Base-by-base conservation (phyloP, 345 rosid genomes). In the Gossypium mustelinum region DNA sequence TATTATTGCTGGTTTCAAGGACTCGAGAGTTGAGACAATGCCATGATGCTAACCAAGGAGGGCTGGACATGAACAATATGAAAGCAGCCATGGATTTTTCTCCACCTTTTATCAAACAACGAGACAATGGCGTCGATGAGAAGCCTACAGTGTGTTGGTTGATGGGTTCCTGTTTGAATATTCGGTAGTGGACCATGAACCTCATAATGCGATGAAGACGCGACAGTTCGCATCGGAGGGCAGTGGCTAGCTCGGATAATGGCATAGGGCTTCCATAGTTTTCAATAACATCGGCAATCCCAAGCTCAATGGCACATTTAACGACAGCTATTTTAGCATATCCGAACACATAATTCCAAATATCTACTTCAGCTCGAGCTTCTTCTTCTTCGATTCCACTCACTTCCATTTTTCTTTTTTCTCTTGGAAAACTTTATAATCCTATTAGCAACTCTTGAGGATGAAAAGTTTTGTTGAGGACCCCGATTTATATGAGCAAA, bases 221-320 rank as follows among this genome's bases (percentile, higher is more conserved):
- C 0, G 95, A 55, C 0, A 84, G 85, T 27, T 80, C 76, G 66
- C 95, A 89, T 6, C 81, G 74, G 58, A 88, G 87, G 18, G 80
- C 17, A 55, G 89, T 52, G 22, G 94, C 79, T 55, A 93, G 88
- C 9, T 86, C 83, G 0, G 82, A 61, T 12, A 93, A 82, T 1
- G 94, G 78, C 22, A 88, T 63, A 47, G 90, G 87, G 3, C 76
- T 73, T 7, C 78, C 78, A 18, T 82, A 85, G 80, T 82, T 78
- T 63, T 85, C 86, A 4, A 92, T 74, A 48, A 84, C 89, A 11
- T 91, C 94, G 2, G 95, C 85, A 62, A 92, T 86, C 45, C 88
- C 87, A 4, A 92, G 90, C 71, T 94, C 90, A 43, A 90, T 84
- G 69, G 92, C 97, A 76, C 98, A 92, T 77, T 87, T 94, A 20